These are phyloP conservation scores for Aspergillus carlsbadensis DNA, from an alignment of 495 filamentous ascomycete genomes.

Conservation along the genomic window DNA sequence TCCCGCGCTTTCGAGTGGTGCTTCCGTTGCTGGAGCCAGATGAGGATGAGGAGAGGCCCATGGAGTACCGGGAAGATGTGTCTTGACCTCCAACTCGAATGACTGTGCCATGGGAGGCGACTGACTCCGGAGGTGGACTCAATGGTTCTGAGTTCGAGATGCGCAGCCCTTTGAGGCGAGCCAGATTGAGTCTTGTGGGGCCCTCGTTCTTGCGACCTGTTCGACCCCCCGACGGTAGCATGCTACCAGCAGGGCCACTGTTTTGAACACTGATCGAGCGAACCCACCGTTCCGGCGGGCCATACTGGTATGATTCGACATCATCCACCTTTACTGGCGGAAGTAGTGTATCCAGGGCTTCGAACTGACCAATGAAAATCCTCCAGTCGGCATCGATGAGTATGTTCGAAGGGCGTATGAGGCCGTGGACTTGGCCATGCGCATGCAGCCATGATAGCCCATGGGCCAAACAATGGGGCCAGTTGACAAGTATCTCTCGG, in stretches of 20 bases:
- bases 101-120: conserved; percentile 39
- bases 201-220: conserved; percentile 35
- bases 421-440: conserved; percentile 70
- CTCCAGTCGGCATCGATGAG: conserved; percentile 68
- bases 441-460: conserved; percentile 76
- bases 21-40: conserved; percentile 33
- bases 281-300: conserved; percentile 76
- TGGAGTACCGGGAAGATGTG: conserved; percentile 37
- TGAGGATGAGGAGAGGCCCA: conserved; percentile 38
- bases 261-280: conserved; percentile 40
- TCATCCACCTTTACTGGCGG: conserved; percentile 56
- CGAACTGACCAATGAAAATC: conserved; percentile 74
- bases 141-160: conserved; percentile 22
- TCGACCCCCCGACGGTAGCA: conserved; percentile 48
- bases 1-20: conserved; percentile 19
- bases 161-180: conserved; percentile 23
- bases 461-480: conserved; percentile 84
- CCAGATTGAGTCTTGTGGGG: conserved; percentile 21
- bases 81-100: conserved; percentile 36
- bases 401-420: conserved; percentile 81
- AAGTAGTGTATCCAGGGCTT: conserved; percentile 58
- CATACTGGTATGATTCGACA: conserved; percentile 84
- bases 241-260: conserved; percentile 18
- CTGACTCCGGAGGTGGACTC: conserved; percentile 30
- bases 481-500: conserved; percentile 68